These are phyloP conservation scores for Saccharum hybrid DNA, from an alignment of 202 grass and related monocot genomes.

Conservation along the genomic window DNA sequence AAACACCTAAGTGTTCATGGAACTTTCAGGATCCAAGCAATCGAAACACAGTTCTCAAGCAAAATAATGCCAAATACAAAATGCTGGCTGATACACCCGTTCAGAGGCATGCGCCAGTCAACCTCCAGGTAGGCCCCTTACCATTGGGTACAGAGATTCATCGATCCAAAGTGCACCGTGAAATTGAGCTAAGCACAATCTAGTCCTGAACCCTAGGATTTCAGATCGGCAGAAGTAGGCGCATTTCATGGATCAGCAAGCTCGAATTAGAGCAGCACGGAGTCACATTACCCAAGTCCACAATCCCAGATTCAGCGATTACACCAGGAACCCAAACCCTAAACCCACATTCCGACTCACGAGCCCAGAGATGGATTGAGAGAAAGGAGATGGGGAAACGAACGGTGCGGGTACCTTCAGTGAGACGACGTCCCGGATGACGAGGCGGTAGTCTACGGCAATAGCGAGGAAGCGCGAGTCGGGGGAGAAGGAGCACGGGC, in stretches of 20 bases:
- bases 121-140: background rate
- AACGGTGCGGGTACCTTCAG: slow-evolving; percentile 62
- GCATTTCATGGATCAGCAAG: background rate
- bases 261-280: slow-evolving; percentile 21
- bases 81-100: background rate
- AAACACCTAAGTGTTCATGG: background rate
- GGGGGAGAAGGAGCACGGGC: slow-evolving; percentile 90
- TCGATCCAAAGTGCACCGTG: background rate
- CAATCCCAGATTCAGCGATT: slow-evolving; percentile 41
- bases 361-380: background rate
- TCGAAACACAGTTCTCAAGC: slow-evolving; percentile 17
- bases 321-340: slow-evolving; percentile 20
- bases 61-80: background rate
- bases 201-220: background rate
- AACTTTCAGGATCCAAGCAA: slow-evolving; percentile 24
- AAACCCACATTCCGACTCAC: slow-evolving; percentile 27
- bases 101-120: background rate
- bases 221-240: slow-evolving; percentile 13
- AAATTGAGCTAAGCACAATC: slow-evolving; percentile 38
- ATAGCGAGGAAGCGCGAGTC: slow-evolving; percentile 72
- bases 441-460: slow-evolving; percentile 84
- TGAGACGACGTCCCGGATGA: slow-evolving; percentile 77
- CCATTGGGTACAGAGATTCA: slow-evolving; percentile 27
- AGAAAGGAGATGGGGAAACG: background rate
- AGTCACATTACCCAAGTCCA: slow-evolving; percentile 17